phyloP scores from a whole-genome alignment of 495 filamentous ascomycete genomes.

The Elasticomyces elasticus region DNA sequence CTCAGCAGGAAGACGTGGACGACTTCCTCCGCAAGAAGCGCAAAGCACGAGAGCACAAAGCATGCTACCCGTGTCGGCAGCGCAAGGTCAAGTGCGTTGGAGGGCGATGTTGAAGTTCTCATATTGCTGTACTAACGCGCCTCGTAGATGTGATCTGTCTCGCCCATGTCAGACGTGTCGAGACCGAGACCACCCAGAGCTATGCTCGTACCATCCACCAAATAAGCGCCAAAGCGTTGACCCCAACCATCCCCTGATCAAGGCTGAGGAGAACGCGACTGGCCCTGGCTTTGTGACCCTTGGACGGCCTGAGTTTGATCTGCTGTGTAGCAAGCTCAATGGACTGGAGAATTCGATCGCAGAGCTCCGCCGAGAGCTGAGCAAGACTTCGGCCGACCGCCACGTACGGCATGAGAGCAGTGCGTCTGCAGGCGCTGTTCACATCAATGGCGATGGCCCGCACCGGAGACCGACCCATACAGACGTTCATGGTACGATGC shows the following conservation, averaged over 20 bases:
- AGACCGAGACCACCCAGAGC: constrained; percentile 34
- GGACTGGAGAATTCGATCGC: constrained; percentile 29
- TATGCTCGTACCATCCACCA: constrained; percentile 34
- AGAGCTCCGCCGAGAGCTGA: constrained; percentile 26
- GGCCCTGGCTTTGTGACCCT: constrained; percentile 24
- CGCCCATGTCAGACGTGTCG: constrained; percentile 22
- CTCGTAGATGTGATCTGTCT: constrained; percentile 18
- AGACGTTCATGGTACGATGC: constrained; percentile 31
- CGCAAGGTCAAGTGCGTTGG: constrained; percentile 28
- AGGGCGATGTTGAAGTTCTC: neutral
- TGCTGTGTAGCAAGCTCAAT: constrained; percentile 31
- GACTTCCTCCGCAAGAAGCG: constrained; percentile 34
- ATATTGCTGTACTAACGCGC: constrained; percentile 1
- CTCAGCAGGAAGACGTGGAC: too few species aligned
- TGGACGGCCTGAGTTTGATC: constrained; percentile 31
- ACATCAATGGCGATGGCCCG: neutral
- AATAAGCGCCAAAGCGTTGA: constrained; percentile 24
- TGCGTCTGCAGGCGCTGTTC: constrained; percentile 21
- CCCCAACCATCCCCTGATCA: constrained; percentile 1
- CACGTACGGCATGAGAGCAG: constrained; percentile 10
- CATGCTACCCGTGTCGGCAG: constrained; percentile 35
- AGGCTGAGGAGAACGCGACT: constrained; percentile 18
- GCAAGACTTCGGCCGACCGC: constrained; percentile 21
- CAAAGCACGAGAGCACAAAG: constrained; percentile 35
- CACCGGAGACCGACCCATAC: constrained; percentile 3